These are phyloP conservation scores for Golubevia pallescens DNA, from an alignment of 1,284 basidiomycete species.

Conservation along the genomic window DNA sequence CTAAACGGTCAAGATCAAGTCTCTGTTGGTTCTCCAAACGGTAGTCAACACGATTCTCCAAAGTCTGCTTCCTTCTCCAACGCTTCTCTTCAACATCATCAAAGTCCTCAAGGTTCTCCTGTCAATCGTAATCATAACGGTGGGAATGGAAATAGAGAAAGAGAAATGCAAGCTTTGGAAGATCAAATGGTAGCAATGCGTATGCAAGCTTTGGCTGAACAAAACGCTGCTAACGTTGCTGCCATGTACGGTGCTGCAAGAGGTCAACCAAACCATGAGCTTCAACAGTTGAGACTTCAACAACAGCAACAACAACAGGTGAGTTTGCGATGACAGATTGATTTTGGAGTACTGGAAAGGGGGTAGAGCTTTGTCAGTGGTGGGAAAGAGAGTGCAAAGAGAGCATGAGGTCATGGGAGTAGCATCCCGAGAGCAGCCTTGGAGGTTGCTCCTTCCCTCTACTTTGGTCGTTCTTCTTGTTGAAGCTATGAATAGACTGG, in stretches of 20 bases:
- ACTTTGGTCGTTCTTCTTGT: too few species aligned
- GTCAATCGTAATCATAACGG: background rate
- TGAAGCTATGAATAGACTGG: too few species aligned
- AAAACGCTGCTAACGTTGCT: slow-evolving; percentile 13
- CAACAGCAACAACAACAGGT: slow-evolving; percentile 30
- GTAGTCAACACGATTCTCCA: background rate
- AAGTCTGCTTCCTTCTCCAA: background rate
- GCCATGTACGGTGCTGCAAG: slow-evolving; percentile 20
- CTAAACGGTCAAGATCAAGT: background rate
- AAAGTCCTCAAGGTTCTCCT: background rate
- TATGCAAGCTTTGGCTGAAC: slow-evolving; percentile 24
- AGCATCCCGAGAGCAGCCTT: too few species aligned
- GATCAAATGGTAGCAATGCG: slow-evolving; percentile 42
- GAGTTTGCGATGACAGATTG: background rate
- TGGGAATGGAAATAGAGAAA: background rate
- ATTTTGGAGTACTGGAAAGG: background rate
- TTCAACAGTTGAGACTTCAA: slow-evolving; percentile 25
- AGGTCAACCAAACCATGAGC: slow-evolving; percentile 29
- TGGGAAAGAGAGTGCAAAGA: background rate
- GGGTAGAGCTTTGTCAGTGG: background rate
- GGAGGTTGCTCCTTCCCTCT: too few species aligned
- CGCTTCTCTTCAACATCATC: background rate
- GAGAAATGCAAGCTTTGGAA: slow-evolving; percentile 18
- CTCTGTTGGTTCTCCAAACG: background rate
- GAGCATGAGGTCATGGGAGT: background rate